Evolutionary conservation across 2,329 filamentous ascomycete genomes (phyloP).

Genomic region (Hyphodiscus sp.): DNA sequence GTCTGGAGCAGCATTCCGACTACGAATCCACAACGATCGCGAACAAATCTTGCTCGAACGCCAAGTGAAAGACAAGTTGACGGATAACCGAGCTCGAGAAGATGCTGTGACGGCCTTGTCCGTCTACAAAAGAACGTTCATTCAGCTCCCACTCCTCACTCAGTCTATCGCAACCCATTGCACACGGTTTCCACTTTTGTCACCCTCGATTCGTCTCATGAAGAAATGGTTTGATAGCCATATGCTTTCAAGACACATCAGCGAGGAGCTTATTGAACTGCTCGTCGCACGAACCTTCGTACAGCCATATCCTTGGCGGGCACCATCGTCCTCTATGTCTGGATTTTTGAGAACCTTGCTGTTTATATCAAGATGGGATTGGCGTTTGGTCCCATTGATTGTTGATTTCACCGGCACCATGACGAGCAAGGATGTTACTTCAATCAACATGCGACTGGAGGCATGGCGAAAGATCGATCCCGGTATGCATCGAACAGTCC

Average conservation of each 20-base stretch:
- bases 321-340: slow-evolving; percentile 68
- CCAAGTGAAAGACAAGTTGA: slow-evolving; percentile 66
- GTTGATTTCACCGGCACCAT: slow-evolving; percentile 68
- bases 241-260: slow-evolving; percentile 69
- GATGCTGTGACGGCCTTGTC: slow-evolving; percentile 64
- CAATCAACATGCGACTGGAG: slow-evolving; percentile 66
- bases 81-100: slow-evolving; percentile 60
- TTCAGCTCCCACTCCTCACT: slow-evolving; percentile 69
- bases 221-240: slow-evolving; percentile 89
- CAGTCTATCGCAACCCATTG: slow-evolving; percentile 75
- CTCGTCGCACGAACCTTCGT: slow-evolving; percentile 73
- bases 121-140: slow-evolving; percentile 63
- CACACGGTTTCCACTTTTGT: slow-evolving; percentile 73
- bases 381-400: slow-evolving; percentile 75
- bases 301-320: slow-evolving; percentile 71
- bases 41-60: slow-evolving; percentile 76
- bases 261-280: slow-evolving; percentile 78
- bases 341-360: slow-evolving; percentile 77
- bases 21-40: slow-evolving; percentile 83
- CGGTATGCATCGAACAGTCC: slow-evolving; percentile 71
- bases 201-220: slow-evolving; percentile 72
- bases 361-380: slow-evolving; percentile 85
- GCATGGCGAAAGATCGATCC: slow-evolving; percentile 87
- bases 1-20: slow-evolving; percentile 66
- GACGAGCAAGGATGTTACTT: slow-evolving; percentile 50